A percentile compares a stretch with the other conserved stretches of the same genome.
phyloP scores from a whole-genome alignment of 306 rosid genomes.

The Prunus campanulata region DNA sequence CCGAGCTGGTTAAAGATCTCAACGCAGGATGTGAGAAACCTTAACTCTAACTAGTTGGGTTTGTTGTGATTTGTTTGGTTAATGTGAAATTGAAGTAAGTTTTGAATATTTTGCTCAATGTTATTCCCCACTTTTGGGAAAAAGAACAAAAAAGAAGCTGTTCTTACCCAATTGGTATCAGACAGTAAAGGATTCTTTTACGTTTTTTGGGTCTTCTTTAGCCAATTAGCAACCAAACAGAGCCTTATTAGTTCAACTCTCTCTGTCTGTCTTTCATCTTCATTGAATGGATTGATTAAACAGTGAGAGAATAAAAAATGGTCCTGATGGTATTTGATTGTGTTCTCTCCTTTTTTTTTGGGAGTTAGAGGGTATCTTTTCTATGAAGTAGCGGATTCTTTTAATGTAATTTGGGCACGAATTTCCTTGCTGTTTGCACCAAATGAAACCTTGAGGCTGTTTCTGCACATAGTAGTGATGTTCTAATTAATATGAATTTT shows the following conservation, averaged over 20 bases:
- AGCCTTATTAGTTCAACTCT: not conserved
- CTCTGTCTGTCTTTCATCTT: not conserved
- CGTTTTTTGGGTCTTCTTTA: not conserved
- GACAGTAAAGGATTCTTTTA: not conserved
- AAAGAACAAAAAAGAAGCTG: too few species aligned
- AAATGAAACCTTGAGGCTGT: not conserved
- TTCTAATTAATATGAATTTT: not conserved
- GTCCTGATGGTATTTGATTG: not conserved
- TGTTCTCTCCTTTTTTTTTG: not conserved
- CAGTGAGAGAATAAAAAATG: too few species aligned
- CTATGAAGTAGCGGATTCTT: too few species aligned
- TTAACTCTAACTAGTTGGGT: not conserved
- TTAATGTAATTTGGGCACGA: not conserved
- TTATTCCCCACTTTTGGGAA: too few species aligned
- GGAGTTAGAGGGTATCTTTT: not conserved
- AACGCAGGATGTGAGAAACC: conserved; percentile 59
- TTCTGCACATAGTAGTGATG: not conserved
- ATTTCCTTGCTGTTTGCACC: not conserved
- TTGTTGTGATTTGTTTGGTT: not conserved
- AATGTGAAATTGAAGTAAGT: too few species aligned
- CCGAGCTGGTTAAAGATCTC: conserved; percentile 76
- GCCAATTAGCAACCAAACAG: not conserved
- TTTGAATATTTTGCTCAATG: too few species aligned
- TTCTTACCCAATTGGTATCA: too few species aligned
- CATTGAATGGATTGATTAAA: not conserved